Percentiles rank a stretch among this genome's conserved stretches.
Conservation (phyloP, 306 rosid species). For the apple (Malus domestica) region DNA sequence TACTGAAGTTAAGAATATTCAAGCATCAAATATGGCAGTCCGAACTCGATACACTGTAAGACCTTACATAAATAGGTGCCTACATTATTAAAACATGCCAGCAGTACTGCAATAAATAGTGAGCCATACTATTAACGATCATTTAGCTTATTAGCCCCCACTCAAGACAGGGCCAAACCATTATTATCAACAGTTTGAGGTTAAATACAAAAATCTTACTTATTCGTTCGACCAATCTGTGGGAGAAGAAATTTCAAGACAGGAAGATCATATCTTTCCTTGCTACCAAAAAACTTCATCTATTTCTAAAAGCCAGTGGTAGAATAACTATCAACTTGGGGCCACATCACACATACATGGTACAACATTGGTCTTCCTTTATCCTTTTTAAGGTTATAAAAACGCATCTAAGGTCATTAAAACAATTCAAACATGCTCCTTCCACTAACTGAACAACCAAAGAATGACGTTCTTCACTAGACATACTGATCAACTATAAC, state of each 20-base stretch:
- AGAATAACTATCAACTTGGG: background rate
- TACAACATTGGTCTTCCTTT: background rate
- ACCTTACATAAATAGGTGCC: background rate
- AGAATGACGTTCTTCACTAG: background rate
- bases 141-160: background rate
- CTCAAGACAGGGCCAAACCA: background rate
- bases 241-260: background rate
- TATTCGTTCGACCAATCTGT: background rate
- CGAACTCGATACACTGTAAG: background rate
- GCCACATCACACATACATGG: background rate
- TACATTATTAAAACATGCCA: background rate
- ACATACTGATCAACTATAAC: background rate
- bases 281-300: background rate
- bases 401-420: background rate
- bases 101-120: background rate
- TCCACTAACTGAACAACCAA: background rate
- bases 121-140: background rate
- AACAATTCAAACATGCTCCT: background rate
- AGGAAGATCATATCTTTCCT: background rate
- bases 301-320: background rate
- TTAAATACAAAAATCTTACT: background rate
- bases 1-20: background rate
- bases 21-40: background rate
- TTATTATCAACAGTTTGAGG: background rate
- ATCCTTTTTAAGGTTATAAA: background rate